Evolutionary conservation across 2,329 filamentous ascomycete genomes (phyloP).

Genomic region (Pseudogymnoascus sp.): DNA sequence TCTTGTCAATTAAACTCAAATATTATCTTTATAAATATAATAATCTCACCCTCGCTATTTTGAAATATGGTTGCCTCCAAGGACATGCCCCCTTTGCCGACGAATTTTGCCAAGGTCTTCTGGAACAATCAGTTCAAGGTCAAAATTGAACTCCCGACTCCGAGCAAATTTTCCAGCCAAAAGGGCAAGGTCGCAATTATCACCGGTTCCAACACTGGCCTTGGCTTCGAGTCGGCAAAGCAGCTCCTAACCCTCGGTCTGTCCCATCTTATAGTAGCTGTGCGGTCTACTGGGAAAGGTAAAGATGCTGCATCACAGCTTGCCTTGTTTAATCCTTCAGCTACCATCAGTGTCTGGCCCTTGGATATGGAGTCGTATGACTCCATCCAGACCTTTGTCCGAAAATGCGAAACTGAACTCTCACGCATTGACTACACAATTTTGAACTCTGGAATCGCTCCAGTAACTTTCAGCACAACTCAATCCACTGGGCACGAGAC

Average conservation of each 20-base stretch:
- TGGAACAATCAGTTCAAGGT: conserved; percentile 10
- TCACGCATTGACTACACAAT: conserved; percentile 35
- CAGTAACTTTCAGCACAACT: conserved; percentile 9
- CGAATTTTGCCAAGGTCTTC: conserved; percentile 8
- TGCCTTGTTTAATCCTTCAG: conserved; percentile 24
- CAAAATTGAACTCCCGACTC: conserved; percentile 9
- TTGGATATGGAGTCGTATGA: conserved; percentile 41
- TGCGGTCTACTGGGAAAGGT: conserved; percentile 36
- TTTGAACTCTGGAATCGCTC: conserved; percentile 35
- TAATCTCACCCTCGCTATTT: background rate
- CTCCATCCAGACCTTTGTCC: conserved; percentile 36
- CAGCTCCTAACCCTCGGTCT: conserved; percentile 34
- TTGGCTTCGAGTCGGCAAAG: conserved; percentile 35
- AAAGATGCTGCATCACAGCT: conserved; percentile 32
- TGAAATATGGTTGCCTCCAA: conserved; percentile 9
- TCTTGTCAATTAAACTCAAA: background rate
- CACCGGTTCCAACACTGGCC: conserved; percentile 39
- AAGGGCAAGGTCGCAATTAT: conserved; percentile 32
- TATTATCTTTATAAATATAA: background rate
- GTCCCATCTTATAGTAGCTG: conserved; percentile 38
- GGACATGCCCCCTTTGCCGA: conserved; percentile 9
- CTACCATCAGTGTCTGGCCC: conserved; percentile 38
- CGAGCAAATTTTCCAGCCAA: background rate
- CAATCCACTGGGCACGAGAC: conserved; percentile 31
- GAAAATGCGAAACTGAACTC: conserved; percentile 26